These are phyloP conservation scores for Nicotiana knightiana DNA, from an alignment of 257 asterid species.

Conservation along the genomic window DNA sequence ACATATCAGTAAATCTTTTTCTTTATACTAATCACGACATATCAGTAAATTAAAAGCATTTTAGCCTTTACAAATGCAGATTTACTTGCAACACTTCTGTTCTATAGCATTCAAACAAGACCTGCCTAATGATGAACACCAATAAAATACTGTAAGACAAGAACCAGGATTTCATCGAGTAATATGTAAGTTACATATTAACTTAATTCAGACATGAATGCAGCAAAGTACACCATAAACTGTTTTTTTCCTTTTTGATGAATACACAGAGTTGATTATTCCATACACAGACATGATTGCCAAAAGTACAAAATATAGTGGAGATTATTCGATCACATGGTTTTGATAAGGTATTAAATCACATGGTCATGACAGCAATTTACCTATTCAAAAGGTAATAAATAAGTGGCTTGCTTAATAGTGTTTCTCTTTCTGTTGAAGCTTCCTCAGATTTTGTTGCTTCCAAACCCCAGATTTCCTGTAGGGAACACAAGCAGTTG, in stretches of 20 bases:
- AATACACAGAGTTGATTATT: background rate
- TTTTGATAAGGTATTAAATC: background rate
- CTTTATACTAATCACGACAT: too few species aligned
- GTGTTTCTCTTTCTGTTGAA: slow-evolving; percentile 71
- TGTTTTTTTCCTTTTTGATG: background rate
- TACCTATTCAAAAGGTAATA: slow-evolving; percentile 93
- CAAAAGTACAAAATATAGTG: background rate
- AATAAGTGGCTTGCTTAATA: slow-evolving; percentile 76
- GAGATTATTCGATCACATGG: background rate
- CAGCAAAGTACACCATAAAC: background rate
- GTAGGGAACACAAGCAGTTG: slow-evolving; percentile 78
- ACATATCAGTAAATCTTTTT: background rate
- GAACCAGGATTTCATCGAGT: background rate
- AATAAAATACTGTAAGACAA: background rate
- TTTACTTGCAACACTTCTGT: background rate
- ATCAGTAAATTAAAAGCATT: background rate
- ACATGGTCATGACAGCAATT: background rate
- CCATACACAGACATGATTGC: background rate
- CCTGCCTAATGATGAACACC: background rate
- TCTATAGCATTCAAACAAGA: background rate
- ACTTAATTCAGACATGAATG: background rate
- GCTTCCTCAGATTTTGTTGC: slow-evolving; percentile 90
- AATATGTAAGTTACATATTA: background rate
- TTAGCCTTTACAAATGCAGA: background rate
- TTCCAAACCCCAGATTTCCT: slow-evolving; percentile 95